Percentiles rank a stretch among this genome's conserved stretches.
Evolutionary conservation across 495 filamentous ascomycete species (phyloP).

Genomic region (Rusavskia elegans): DNA sequence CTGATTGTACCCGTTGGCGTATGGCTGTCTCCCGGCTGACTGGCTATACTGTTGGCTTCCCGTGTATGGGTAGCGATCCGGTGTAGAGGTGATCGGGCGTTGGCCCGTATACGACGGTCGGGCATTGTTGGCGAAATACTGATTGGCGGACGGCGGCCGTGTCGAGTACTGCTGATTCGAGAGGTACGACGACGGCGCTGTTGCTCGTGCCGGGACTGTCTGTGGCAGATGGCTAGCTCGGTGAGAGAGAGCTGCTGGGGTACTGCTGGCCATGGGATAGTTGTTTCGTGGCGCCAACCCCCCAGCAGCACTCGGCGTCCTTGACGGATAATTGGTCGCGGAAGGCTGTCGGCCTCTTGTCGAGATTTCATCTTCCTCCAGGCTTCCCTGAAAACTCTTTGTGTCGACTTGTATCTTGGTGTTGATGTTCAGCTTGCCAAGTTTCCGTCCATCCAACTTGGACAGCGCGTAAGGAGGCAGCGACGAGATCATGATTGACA

Average conservation of each 20-base stretch:
- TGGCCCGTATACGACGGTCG: conserved; percentile 30
- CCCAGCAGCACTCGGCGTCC: neutral
- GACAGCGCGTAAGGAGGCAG: conserved; percentile 77
- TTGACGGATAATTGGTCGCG: conserved; percentile 5
- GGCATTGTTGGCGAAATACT: conserved; percentile 21
- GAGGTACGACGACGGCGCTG: conserved; percentile 21
- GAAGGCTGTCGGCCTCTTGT: conserved; percentile 8
- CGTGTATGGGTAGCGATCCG: conserved; percentile 19
- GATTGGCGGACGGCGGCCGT: conserved; percentile 24
- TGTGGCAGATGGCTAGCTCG: conserved; percentile 17
- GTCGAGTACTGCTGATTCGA: conserved; percentile 25
- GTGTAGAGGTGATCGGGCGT: conserved; percentile 21
- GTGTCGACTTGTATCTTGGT: conserved; percentile 60
- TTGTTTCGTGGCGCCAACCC: conserved; percentile 5
- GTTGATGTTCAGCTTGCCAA: conserved; percentile 68
- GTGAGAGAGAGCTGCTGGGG: conserved; percentile 7
- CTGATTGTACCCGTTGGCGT: conserved; percentile 27
- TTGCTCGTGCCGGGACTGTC: conserved; percentile 19
- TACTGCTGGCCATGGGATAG: conserved; percentile 2
- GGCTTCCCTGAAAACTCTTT: conserved; percentile 57
- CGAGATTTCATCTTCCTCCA: conserved; percentile 70
- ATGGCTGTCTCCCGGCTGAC: conserved; percentile 20
- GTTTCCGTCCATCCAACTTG: conserved; percentile 68
- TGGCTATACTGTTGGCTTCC: conserved; percentile 22
- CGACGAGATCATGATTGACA: conserved; percentile 53